Base-by-base conservation (phyloP, 2,329 filamentous ascomycete genomes). In the Botrytis aclada region DNA sequence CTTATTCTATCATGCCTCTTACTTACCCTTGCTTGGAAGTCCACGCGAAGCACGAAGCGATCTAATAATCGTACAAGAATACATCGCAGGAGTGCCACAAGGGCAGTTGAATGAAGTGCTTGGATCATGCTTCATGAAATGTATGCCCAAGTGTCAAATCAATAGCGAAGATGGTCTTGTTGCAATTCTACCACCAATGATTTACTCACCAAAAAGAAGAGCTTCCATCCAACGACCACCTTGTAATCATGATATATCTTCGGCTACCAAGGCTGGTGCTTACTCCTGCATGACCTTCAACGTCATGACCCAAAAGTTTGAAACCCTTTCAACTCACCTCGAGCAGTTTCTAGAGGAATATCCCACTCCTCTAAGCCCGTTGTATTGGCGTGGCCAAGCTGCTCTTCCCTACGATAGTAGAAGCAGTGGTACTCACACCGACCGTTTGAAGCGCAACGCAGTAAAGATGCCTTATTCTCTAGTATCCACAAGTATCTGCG, bases 211-310 rank as follows among this genome's bases (percentile, higher is more conserved):
- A 20, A 10, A 43, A 47, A n/a, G 4, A 6, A 22, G 18, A 45
- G 16, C 63, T 32, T 18, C 20, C 41, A 14, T 25, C 32, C 41
- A 60, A 18, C 25, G n/a, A 22, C 5, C 32, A 34, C 20, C 56
- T n/a, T 39, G 14, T 43, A 45, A 34, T 6, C 41, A 70, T n/a
- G 16, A 10, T 3, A 63, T 25, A n/a, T 51, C 32, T 9, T 14
- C 8, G 9, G 12, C 47, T 39, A 3, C 54, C 22, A 12, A 3
- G 18, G 1, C 22, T 9, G 16, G 14, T n/a, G 12, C 20, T 25
- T 41, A 37, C 32, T 39, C 9, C 18, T 37, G 74, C n/a, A 45
- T 71, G 29, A 72, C 67, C 67, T 77, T 77, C 67, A 72, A 75
- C 39, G 67, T 73, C 20, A 32, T 69, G 25, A 72, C 63, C 4